Base-by-base conservation (phyloP, 768 basidiomycete species). In the Russula sp. region DNA sequence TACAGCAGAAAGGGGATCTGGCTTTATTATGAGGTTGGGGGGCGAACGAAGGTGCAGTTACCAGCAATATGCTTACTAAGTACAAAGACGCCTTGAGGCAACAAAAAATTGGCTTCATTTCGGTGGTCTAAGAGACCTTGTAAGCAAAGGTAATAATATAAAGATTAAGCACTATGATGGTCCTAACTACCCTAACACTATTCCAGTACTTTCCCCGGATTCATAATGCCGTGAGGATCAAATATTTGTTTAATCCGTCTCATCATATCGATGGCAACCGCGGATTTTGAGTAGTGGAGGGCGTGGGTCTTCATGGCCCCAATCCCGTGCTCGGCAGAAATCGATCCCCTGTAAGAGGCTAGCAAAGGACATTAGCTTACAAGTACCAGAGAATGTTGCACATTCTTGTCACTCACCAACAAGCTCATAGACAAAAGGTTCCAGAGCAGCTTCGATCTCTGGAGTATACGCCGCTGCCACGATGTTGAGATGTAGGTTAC, bases 241-340 rank as follows among this genome's bases (percentile, higher is more conserved):
- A 98, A 94, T 32, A 94, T 71, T 14, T 81, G 73, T 75, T 98
- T 98, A 71, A 99, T 85, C 74, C 81, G 86, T 75, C 82, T 88
- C 96, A 99, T 99, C 79, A 87, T 78, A 54, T 83, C 88, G 68
- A 98, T 88, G 71, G 88, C 91, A 27, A 84, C 81, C 8, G 80
- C 77, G 63, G 77, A 81, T 76, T 98, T 97, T 6, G 92, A 93
- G 75, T 97, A 98, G 44, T 81, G 81, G 22, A 98, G 83, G 16
- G 92, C 91, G 60, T 89, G 85, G 0, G 90, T 89, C 77, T 98
- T 98, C 89, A 93, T 93, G 0, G 87, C 82, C n/a, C 96, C 95
- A 57, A 99, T 86, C 6, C 96, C 96, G 73, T 99, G 96, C 72
- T 99, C 96, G 2, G 96, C 96, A 6, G 95, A 98, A 67, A 99